Conservation (phyloP, 1,284 basidiomycete genomes). For the Austroboletus novae-zelandiae region DNA sequence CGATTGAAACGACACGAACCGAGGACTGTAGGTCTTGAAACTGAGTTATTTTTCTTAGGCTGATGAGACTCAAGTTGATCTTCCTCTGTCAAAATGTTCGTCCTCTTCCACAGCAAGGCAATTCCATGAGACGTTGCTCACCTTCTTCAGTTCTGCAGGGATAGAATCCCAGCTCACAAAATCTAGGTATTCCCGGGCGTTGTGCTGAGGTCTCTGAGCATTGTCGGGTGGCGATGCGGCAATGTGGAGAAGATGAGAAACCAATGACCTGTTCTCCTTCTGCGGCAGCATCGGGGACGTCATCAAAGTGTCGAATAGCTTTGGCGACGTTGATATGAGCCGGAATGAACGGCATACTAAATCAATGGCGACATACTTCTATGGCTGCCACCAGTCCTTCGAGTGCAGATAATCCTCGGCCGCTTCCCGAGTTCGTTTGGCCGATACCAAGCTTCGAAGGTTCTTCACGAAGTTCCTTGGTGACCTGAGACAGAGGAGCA, state of each 20-base stretch:
- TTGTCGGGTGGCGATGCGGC: constrained; percentile 55
- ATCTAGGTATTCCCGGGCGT: constrained; percentile 52
- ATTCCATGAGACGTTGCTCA: background rate
- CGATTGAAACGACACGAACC: constrained; percentile 35
- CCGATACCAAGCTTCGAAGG: constrained; percentile 54
- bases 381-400: constrained; percentile 70
- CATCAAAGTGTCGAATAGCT: constrained; percentile 35
- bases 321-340: background rate
- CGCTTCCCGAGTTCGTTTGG: constrained; percentile 46
- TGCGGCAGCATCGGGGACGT: constrained; percentile 15
- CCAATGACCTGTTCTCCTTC: constrained; percentile 32
- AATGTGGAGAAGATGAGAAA: constrained; percentile 61
- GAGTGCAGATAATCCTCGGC: constrained; percentile 61
- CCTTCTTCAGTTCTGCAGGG: constrained; percentile 62
- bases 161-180: constrained; percentile 63
- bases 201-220: constrained; percentile 54
- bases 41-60: constrained; percentile 43
- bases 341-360: background rate
- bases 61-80: constrained; percentile 56
- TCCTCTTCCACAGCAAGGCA: background rate
- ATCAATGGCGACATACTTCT: constrained; percentile 47
- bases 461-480: constrained; percentile 49
- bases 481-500: constrained; percentile 36
- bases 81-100: constrained; percentile 45
- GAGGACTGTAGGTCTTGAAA: constrained; percentile 52